Evolutionary conservation across 371 early-diverging fungal genomes (phyloP).

Genomic region (Fennellomyces sp.): DNA sequence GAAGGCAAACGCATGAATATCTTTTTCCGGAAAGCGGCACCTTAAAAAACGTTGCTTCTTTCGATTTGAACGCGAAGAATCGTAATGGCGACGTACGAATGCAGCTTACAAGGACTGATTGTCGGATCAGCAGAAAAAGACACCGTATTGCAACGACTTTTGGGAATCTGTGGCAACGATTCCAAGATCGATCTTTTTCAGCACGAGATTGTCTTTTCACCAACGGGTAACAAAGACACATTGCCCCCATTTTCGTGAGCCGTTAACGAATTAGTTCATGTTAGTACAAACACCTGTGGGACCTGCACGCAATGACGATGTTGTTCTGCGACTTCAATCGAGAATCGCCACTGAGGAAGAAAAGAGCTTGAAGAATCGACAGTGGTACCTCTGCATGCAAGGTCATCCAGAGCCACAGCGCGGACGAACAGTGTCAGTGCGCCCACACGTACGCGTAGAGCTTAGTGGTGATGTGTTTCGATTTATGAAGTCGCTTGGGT

Average conservation of each 20-base stretch:
- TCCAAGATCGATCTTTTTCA: conserved; percentile 41
- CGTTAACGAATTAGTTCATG: not conserved
- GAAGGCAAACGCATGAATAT: not conserved
- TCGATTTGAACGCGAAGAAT: no score
- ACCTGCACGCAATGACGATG: conserved; percentile 54
- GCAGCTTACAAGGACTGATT: conserved; percentile 48
- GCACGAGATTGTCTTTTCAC: conserved; percentile 51
- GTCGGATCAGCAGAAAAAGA: conserved; percentile 39
- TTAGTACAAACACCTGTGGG: conserved; percentile 53
- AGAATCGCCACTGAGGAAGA: conserved; percentile 42
- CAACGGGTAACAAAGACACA: conserved; percentile 32
- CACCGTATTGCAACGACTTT: conserved; percentile 35
- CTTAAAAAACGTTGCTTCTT: no score
- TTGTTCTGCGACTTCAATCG: conserved; percentile 46
- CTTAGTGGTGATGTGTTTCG: conserved; percentile 51
- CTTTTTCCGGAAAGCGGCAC: not conserved
- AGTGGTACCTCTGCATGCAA: conserved; percentile 52
- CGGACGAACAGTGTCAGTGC: conserved; percentile 46
- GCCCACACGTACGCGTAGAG: conserved; percentile 48
- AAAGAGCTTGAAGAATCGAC: conserved; percentile 40
- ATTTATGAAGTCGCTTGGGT: conserved; percentile 51
- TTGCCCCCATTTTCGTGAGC: not conserved
- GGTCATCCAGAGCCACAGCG: conserved; percentile 54
- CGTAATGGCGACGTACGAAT: conserved; percentile 47
- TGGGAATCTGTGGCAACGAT: conserved; percentile 51